These are phyloP conservation scores for Picocystis salinarum DNA, from an alignment of 139 green algal genomes.

Conservation along the genomic window DNA sequence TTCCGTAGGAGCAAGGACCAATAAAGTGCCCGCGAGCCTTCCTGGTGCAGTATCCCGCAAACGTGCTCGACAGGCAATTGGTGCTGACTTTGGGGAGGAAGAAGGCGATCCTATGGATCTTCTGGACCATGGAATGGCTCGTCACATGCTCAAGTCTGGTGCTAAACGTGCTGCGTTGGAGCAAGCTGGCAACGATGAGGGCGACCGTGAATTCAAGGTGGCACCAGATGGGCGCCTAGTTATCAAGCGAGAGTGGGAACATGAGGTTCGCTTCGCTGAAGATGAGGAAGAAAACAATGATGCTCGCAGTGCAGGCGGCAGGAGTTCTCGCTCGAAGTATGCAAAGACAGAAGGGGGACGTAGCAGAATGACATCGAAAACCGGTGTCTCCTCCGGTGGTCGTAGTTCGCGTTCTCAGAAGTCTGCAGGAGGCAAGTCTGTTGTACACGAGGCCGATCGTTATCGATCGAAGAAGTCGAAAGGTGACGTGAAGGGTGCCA, in stretches of 20 bases:
- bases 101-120: conserved; percentile 61
- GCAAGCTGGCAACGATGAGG: conserved; percentile 1
- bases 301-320: too few relatives aligned
- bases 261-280: too few relatives aligned
- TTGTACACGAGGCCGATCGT: neutral
- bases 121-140: conserved; percentile 39
- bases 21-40: too few relatives aligned
- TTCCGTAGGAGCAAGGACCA: too few relatives aligned
- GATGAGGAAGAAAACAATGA: too few relatives aligned
- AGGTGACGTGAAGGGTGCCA: conserved; percentile 13
- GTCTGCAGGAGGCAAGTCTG: neutral
- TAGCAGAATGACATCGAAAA: conserved; percentile 31
- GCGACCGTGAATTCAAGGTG: conserved; percentile 2
- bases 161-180: neutral
- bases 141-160: conserved; percentile 20
- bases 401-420: neutral
- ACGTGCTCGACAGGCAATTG: too few relatives aligned
- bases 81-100: too few relatives aligned
- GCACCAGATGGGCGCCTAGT: too few relatives aligned
- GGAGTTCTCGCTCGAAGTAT: neutral
- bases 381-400: conserved; percentile 18
- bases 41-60: too few relatives aligned
- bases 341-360: neutral
- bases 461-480: conserved; percentile 29
- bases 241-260: too few relatives aligned